phyloP scores from a whole-genome alignment of 2,329 filamentous ascomycete genomes.

The Aspergillus floridensis region DNA sequence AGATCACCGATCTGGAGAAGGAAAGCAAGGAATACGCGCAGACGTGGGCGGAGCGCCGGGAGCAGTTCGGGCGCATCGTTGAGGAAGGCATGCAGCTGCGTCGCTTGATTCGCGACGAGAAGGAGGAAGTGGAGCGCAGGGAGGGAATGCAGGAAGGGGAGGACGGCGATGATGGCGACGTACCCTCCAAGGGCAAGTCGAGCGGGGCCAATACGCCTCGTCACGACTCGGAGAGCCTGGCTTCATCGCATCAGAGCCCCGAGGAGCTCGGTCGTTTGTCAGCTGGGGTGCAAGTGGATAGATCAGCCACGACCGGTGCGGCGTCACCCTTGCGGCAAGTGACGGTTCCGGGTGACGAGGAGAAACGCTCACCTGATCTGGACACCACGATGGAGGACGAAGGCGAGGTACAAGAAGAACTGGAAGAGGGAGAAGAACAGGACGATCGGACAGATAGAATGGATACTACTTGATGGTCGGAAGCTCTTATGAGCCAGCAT shows the following conservation, averaged over 20 bases:
- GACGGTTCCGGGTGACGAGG: slow-evolving; percentile 39
- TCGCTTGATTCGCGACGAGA: slow-evolving; percentile 86
- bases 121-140: slow-evolving; percentile 85
- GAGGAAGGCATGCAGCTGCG: slow-evolving; percentile 86
- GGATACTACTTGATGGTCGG: slow-evolving; percentile 55
- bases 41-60: slow-evolving; percentile 79
- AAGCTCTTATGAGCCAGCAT: slow-evolving; percentile 19
- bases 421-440: slow-evolving; percentile 51
- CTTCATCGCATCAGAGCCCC: slow-evolving; percentile 34
- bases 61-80: slow-evolving; percentile 85
- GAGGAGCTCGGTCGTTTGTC: slow-evolving; percentile 32
- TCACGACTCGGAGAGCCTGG: slow-evolving; percentile 47
- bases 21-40: slow-evolving; percentile 78
- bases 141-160: slow-evolving; percentile 72
- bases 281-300: slow-evolving; percentile 32
- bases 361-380: slow-evolving; percentile 36
- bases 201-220: slow-evolving; percentile 51
- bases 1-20: slow-evolving; percentile 81
- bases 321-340: slow-evolving; percentile 41
- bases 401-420: slow-evolving; percentile 45
- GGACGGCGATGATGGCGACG: slow-evolving; percentile 56
- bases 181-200: slow-evolving; percentile 47
- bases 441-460: slow-evolving; percentile 58
- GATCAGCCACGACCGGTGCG: slow-evolving; percentile 27
- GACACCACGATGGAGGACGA: slow-evolving; percentile 62